phyloP scores from a whole-genome alignment of 176 grass and related monocot genomes.

The Zoysia japonica region DNA sequence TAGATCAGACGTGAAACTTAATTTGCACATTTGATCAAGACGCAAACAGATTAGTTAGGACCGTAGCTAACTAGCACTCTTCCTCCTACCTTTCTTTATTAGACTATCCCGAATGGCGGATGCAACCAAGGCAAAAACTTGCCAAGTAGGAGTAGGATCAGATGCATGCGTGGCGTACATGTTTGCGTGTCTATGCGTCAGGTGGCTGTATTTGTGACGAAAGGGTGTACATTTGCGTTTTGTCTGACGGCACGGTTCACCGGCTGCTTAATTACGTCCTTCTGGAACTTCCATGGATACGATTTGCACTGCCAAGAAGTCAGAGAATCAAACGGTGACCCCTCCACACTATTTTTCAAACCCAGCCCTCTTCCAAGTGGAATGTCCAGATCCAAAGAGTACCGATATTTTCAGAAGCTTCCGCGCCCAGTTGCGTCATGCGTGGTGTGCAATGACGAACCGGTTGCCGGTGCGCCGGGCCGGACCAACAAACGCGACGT shows the following conservation, averaged over 20 bases:
- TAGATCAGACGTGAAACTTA: not conserved
- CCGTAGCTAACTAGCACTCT: not conserved
- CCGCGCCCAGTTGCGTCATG: not conserved
- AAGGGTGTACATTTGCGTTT: slow-evolving; percentile 10
- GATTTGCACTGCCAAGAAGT: not conserved
- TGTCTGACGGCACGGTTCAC: not conserved
- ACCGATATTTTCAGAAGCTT: not conserved
- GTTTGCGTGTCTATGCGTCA: slow-evolving; percentile 5
- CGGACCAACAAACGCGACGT: slow-evolving; percentile 33
- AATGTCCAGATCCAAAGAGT: not conserved
- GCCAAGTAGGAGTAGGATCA: not conserved
- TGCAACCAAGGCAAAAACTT: slow-evolving; percentile 23
- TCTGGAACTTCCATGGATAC: not conserved
- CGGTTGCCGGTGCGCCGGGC: too few species aligned
- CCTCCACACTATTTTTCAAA: not conserved
- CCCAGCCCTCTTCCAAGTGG: not conserved
- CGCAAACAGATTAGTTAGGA: not conserved
- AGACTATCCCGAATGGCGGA: not conserved
- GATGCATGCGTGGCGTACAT: slow-evolving; percentile 22
- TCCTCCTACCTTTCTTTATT: not conserved
- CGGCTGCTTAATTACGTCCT: not conserved
- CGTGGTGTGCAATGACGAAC: not conserved
- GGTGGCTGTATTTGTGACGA: slow-evolving; percentile 2
- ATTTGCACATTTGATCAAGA: not conserved
- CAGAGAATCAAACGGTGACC: not conserved